Conservation (phyloP, 225 moss, liverwort and hornwort species). For the Pleurozium schreberi region DNA sequence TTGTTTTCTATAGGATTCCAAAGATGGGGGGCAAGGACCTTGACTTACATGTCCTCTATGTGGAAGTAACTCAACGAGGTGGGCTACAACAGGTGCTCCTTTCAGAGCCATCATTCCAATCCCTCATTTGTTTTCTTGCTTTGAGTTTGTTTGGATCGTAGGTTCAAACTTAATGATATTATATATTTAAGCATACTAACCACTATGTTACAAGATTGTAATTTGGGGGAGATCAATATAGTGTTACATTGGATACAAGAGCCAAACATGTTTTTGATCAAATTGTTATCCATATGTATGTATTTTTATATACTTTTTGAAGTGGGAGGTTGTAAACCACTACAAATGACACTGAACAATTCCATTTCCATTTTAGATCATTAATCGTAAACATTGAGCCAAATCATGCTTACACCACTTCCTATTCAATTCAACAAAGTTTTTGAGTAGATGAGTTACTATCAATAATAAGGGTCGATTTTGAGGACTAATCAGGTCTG, state of each 20-base stretch:
- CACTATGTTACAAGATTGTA: background rate
- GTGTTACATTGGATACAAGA: background rate
- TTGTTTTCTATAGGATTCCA: slow-evolving; percentile 47
- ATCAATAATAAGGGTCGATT: background rate
- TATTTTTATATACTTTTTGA: background rate
- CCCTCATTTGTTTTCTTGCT: background rate
- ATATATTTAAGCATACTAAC: background rate
- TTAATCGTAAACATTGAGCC: background rate
- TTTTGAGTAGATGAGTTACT: background rate
- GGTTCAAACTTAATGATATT: too few species aligned
- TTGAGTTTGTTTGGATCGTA: background rate
- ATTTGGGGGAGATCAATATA: background rate
- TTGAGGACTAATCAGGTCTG: rapidly evolving
- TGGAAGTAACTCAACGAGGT: slow-evolving; percentile 74
- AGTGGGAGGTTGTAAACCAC: background rate
- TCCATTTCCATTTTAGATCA: rapidly evolving
- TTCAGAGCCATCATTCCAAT: background rate
- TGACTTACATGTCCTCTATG: slow-evolving; percentile 72
- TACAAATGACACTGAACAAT: background rate
- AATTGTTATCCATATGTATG: too few species aligned
- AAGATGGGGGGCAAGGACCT: slow-evolving; percentile 92
- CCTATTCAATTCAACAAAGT: background rate
- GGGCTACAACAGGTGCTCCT: slow-evolving; percentile 59
- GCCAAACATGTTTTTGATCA: background rate
- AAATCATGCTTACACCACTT: background rate